These are phyloP conservation scores for Phytophthora litchii DNA, from an alignment of 352 stramenopile species.

Conservation along the genomic window DNA sequence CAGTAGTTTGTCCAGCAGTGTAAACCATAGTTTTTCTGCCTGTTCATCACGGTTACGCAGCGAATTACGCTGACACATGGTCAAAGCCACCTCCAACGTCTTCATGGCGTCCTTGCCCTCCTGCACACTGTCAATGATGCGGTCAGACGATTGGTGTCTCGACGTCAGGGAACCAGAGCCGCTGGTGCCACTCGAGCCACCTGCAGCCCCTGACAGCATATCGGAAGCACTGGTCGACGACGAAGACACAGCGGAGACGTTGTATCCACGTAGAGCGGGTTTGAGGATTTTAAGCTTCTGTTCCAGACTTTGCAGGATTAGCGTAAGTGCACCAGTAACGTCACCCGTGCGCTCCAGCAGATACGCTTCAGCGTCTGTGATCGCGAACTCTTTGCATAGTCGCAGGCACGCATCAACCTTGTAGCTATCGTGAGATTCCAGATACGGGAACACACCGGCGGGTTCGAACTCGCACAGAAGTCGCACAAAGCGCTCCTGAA, in stretches of 20 bases:
- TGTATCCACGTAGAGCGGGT: conserved; percentile 80
- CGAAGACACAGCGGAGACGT: conserved; percentile 48
- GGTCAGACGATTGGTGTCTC: conserved; percentile 69
- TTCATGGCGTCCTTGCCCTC: conserved; percentile 87
- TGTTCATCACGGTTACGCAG: conserved; percentile 87
- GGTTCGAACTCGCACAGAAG: conserved; percentile 85
- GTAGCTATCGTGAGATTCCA: conserved; percentile 88
- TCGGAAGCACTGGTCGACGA: conserved; percentile 37
- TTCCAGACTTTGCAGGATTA: conserved; percentile 94
- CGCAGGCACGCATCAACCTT: conserved; percentile 87
- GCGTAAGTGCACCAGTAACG: conserved; percentile 90
- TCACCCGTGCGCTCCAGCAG: conserved; percentile 93
- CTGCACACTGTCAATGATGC: conserved; percentile 81
- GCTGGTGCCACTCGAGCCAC: conserved; percentile 10
- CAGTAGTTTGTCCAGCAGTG: conserved; percentile 92
- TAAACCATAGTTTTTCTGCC: conserved; percentile 95
- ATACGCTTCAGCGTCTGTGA: conserved; percentile 91
- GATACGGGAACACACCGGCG: conserved; percentile 74
- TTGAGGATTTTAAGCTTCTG: conserved; percentile 93
- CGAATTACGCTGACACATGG: conserved; percentile 94
- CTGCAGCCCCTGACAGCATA: conserved; percentile 35
- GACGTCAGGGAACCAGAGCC: conserved; percentile 14
- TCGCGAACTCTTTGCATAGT: conserved; percentile 84
- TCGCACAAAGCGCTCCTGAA: conserved; percentile 85
- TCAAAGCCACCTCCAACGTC: conserved; percentile 90